Evolutionary conservation across 768 basidiomycete species (phyloP), one percentile per base, ranked within the genome.

Genomic region (Termitomyces titanicus): DNA sequence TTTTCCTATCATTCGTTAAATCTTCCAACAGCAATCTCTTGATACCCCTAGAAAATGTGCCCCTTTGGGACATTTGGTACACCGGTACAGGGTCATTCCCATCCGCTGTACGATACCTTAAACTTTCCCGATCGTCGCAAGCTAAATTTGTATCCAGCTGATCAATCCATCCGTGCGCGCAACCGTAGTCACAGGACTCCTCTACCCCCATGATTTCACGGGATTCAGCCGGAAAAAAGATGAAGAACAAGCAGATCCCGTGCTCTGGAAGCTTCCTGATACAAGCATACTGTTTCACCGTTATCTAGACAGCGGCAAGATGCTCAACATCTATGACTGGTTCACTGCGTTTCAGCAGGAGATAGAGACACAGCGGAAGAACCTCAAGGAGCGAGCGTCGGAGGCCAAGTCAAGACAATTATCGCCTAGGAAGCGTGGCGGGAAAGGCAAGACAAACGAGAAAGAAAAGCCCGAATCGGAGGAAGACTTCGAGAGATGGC

Each of bases 261-360:
- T 68, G 2, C 62, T 85, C 6, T 80, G 76, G 74, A 74, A 79
- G 44, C 76, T 88, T 39, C 86, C 89, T 0, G 92, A 94, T 61
- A 85, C 82, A 1, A 85, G 82, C 61, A 88, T 93, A 54, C 72
- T 93, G 13, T 90, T 93, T 72, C 74, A 73, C 45, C 78, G 89
- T 20, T 94, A 92, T 69, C 75, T 86, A 40, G 86, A 92, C 62
- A 87, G 88, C 45, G 89, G 89, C 43, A 85, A 79, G 70, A 80
- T 88, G 81, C 83, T 94, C 69, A 94, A 94, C 64, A 79, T 92
- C 2, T 92, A 89, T 66, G 92, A 94, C 68, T 93, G 91, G 92
- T 92, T 84, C 63, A 85, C 89, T 61, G 80, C 86, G 22, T 94
- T 94, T 67, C 77, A 80, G 31, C 68, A 75, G 20, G 86, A 81